Percentiles rank a stretch among this genome's conserved stretches.
phyloP scores from a whole-genome alignment of 106 monocot species.

The Phalaenopsis aphrodite region DNA sequence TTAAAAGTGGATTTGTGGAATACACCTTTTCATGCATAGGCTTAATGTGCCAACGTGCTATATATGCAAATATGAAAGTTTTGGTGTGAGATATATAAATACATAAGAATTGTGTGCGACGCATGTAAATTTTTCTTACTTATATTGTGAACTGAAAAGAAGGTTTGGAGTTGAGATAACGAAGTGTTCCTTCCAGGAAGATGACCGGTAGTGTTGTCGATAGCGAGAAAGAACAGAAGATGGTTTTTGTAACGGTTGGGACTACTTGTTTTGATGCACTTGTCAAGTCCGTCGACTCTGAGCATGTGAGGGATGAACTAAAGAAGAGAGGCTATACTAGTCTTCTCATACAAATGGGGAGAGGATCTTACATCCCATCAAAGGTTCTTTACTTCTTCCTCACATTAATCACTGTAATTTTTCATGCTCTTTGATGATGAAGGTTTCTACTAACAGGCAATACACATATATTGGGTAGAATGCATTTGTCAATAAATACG shows the following conservation, averaged over 20 bases:
- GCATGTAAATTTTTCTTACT: too few relatives aligned
- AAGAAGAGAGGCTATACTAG: constrained; percentile 49
- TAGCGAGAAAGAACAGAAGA: constrained; percentile 13
- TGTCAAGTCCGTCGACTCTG: constrained; percentile 55
- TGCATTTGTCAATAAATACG: too few relatives aligned
- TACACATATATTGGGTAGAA: too few relatives aligned
- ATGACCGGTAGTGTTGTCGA: not conserved
- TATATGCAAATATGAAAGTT: too few relatives aligned
- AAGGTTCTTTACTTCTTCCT: constrained; percentile 34
- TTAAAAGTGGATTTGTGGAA: too few relatives aligned
- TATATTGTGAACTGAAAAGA: not conserved
- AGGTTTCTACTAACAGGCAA: too few relatives aligned
- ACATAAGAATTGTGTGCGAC: too few relatives aligned
- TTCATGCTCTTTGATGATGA: not conserved
- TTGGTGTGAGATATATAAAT: too few relatives aligned
- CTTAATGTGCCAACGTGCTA: too few relatives aligned
- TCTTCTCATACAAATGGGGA: constrained; percentile 87
- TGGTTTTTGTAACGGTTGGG: constrained; percentile 90
- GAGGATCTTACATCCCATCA: constrained; percentile 63
- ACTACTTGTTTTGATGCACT: constrained; percentile 83
- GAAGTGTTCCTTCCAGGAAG: not conserved
- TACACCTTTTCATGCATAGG: too few relatives aligned
- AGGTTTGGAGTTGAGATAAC: not conserved
- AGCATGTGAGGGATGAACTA: constrained; percentile 52
- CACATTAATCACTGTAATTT: not conserved